Evolutionary conservation across 768 basidiomycete genomes (phyloP).

Genomic region (Coprinopsis marcescibilis): DNA sequence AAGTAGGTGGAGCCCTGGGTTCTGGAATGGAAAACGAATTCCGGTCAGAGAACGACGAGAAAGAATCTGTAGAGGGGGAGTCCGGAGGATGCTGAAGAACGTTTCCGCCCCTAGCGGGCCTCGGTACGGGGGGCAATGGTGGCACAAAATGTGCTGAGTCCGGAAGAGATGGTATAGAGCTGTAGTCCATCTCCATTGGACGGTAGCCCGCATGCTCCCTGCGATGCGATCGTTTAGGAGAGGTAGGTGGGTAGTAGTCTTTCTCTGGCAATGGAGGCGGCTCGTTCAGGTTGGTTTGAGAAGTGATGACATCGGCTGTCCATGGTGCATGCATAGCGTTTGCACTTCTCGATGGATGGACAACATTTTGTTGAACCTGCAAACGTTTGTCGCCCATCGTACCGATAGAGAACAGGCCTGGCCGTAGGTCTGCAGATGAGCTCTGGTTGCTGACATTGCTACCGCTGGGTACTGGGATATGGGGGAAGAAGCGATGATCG

Average conservation of each 20-base stretch:
- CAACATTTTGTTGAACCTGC: slow-evolving; percentile 5
- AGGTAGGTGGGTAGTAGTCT: not conserved
- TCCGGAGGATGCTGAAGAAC: not conserved
- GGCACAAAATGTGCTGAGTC: not conserved
- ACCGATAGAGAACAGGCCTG: not conserved
- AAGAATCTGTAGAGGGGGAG: slow-evolving; percentile 1
- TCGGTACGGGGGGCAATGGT: no score
- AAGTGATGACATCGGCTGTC: slow-evolving; percentile 6
- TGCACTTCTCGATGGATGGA: slow-evolving; percentile 6
- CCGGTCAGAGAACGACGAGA: slow-evolving; percentile 1
- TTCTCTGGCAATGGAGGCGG: slow-evolving; percentile 5
- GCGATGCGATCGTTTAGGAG: not conserved
- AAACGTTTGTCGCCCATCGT: slow-evolving; percentile 5
- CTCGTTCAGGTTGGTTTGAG: slow-evolving; percentile 3
- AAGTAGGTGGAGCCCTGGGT: not conserved
- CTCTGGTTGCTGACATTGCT: not conserved
- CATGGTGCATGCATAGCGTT: slow-evolving; percentile 3
- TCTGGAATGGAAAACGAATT: not conserved
- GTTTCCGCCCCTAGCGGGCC: not conserved
- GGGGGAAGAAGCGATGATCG: not conserved
- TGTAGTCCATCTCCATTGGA: not conserved
- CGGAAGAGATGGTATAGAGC: slow-evolving; percentile 7
- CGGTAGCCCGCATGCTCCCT: not conserved
- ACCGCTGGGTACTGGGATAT: not conserved
- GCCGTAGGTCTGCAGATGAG: not conserved